Evolutionary conservation across 768 basidiomycete species (phyloP).

Genomic region (Podaxis sp.): DNA sequence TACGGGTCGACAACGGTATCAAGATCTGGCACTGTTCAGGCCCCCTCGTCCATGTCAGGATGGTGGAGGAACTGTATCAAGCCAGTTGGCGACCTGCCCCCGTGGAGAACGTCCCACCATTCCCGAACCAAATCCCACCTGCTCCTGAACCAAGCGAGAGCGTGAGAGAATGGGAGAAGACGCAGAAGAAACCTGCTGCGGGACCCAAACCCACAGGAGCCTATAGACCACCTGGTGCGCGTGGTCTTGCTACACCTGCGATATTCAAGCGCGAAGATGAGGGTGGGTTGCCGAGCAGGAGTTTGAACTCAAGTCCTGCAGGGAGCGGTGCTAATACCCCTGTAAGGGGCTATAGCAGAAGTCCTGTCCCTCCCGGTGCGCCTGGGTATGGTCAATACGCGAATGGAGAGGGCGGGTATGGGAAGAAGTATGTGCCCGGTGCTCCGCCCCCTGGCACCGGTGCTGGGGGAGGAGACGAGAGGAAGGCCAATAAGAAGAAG

Average conservation of each 20-base stretch:
- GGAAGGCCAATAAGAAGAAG: slow-evolving; percentile 59
- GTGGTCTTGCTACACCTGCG: slow-evolving; percentile 83
- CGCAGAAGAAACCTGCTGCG: slow-evolving; percentile 47
- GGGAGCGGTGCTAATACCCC: slow-evolving; percentile 61
- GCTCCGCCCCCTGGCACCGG: slow-evolving; percentile 48
- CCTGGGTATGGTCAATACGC: slow-evolving; percentile 39
- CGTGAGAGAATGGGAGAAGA: slow-evolving; percentile 45
- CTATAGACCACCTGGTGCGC: slow-evolving; percentile 91
- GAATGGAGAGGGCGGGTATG: slow-evolving; percentile 31
- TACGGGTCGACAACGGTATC: slow-evolving; percentile 96
- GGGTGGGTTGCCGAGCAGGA: slow-evolving; percentile 57
- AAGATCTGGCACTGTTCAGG: slow-evolving; percentile 96
- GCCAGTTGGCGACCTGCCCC: slow-evolving; percentile 77
- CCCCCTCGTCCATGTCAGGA: slow-evolving; percentile 80
- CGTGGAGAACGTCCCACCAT: slow-evolving; percentile 63
- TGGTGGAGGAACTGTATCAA: slow-evolving; percentile 89
- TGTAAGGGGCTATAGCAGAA: slow-evolving; percentile 57
- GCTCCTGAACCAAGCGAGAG: slow-evolving; percentile 67
- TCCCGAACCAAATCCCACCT: slow-evolving; percentile 64
- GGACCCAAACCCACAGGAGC: slow-evolving; percentile 76
- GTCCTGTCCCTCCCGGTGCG: slow-evolving; percentile 50
- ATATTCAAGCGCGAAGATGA: slow-evolving; percentile 94
- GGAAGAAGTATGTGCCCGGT: slow-evolving; percentile 73
- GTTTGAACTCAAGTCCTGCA: slow-evolving; percentile 10
- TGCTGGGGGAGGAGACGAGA: slow-evolving; percentile 39